Evolutionary conservation across 108 stramenopile genomes (phyloP), one percentile per base, ranked within the genome.

Genomic region (Epithemia pelagica): DNA sequence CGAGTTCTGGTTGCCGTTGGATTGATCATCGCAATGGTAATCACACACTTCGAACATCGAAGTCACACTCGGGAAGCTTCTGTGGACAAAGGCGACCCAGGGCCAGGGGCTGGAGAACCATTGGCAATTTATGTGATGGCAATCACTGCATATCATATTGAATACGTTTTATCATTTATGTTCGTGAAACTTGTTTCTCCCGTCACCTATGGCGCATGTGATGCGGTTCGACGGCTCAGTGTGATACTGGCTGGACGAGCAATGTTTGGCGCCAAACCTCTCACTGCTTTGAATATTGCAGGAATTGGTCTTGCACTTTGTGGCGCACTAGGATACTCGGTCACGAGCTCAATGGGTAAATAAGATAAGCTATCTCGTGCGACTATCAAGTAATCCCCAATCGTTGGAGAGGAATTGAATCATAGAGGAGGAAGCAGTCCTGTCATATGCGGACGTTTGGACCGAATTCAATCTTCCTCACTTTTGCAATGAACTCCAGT

Each of bases 1-100:
- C 62, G 89, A 57, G 79, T 83, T 0, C 85, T 90, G 89, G 85
- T 86, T 28, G 74, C 76, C 46, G 89, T 90, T 32, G 86, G 82
- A 2, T 68, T 90, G 55, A 70, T 74, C 1, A 77, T 88, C 65
- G 71, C 74, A 1, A 56, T 75, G 29, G 19, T 69, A 3, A 68
- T 83, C 70, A 71, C 78, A 23, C 30, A 71, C 20, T 52, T 67
- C 21, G 64, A 74, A 62, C 28, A 1, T 52, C 67, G 22, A 76
- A 67, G 59, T 37, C 57, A 68, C 3, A n/a, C n/a, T n/a, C n/a
- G n/a, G n/a, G n/a, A n/a, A n/a, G 21, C 32, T 71, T 25, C 71
- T 66, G 32, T 26, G 20, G 27, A 15, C 2, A n/a, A 30, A 28
- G 54, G 66, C 2, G 32, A 21, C 55, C 21, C 7, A 23, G 22